Evolutionary conservation across 495 filamentous ascomycete species (phyloP).

Genomic region (Hypomontagnella submonticulosa): DNA sequence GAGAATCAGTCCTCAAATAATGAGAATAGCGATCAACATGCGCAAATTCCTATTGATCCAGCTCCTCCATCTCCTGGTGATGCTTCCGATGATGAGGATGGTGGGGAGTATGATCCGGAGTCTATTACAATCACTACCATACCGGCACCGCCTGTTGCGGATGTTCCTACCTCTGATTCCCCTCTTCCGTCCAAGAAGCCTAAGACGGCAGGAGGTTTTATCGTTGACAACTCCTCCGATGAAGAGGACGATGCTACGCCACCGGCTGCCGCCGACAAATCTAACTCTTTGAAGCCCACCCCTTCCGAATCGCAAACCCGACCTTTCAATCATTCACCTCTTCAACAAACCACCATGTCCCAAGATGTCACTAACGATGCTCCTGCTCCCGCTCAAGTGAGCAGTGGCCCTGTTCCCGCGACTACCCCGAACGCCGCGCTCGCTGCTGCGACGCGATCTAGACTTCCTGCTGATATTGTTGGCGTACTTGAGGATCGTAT

Average conservation of each 20-base stretch:
- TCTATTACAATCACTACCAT: conserved; percentile 53
- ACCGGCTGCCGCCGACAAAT: conserved; percentile 18
- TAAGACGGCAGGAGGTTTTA: conserved; percentile 81
- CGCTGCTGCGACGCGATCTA: conserved; percentile 38
- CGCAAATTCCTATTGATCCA: conserved; percentile 56
- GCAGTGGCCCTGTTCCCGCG: conserved; percentile 27
- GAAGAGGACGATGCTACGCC: conserved; percentile 58
- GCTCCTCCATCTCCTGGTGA: conserved; percentile 57
- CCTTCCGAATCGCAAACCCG: conserved; percentile 24
- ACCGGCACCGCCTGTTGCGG: conserved; percentile 42
- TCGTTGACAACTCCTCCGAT: conserved; percentile 75
- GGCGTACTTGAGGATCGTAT: conserved; percentile 90
- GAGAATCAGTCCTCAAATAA: conserved; percentile 65
- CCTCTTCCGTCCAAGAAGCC: conserved; percentile 63
- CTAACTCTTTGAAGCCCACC: conserved; percentile 33
- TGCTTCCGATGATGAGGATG: conserved; percentile 54
- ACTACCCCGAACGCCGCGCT: conserved; percentile 27
- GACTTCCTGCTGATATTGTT: conserved; percentile 78
- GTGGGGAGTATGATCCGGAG: conserved; percentile 64
- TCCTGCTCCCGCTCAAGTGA: conserved; percentile 45
- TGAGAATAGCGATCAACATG: conserved; percentile 62
- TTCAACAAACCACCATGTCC: conserved; percentile 39
- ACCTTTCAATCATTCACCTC: conserved; percentile 38
- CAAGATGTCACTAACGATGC: conserved; percentile 40
- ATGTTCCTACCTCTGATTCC: conserved; percentile 45